Evolutionary conservation across 495 filamentous ascomycete genomes (phyloP).

Genomic region (Aspergillus haitiensis): DNA sequence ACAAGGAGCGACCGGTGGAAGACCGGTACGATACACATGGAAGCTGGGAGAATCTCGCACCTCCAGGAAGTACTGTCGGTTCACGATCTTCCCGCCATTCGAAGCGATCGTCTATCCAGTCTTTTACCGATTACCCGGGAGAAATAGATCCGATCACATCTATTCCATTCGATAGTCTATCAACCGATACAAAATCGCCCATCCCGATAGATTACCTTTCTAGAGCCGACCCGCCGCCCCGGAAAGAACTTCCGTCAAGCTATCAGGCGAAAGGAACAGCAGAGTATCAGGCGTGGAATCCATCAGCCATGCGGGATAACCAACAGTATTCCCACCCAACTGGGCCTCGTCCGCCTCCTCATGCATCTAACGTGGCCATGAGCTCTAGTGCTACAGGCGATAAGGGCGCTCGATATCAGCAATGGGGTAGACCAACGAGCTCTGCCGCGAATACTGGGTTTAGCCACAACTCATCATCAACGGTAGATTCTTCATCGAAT

Average conservation of each 20-base stretch:
- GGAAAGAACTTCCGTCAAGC: slow-evolving; percentile 75
- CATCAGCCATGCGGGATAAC: slow-evolving; percentile 42
- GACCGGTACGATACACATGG: slow-evolving; percentile 55
- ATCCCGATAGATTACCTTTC: slow-evolving; percentile 76
- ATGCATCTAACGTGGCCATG: slow-evolving; percentile 63
- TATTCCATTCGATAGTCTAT: slow-evolving; percentile 82
- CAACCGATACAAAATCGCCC: slow-evolving; percentile 65
- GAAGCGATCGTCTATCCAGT: slow-evolving; percentile 73
- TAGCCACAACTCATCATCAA: slow-evolving; percentile 68
- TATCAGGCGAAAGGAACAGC: slow-evolving; percentile 72
- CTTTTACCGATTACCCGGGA: slow-evolving; percentile 55
- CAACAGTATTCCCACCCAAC: slow-evolving; percentile 59
- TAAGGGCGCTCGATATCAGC: slow-evolving; percentile 65
- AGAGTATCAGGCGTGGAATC: slow-evolving; percentile 75
- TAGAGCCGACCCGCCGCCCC: slow-evolving; percentile 63
- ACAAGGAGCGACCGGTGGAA: slow-evolving; percentile 69
- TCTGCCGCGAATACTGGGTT: slow-evolving; percentile 54
- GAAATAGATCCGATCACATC: slow-evolving; percentile 67
- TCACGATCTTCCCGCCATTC: slow-evolving; percentile 80
- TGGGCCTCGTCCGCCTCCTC: slow-evolving; percentile 69
- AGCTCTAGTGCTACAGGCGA: slow-evolving; percentile 63
- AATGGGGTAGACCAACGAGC: slow-evolving; percentile 64
- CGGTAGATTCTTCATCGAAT: slow-evolving; percentile 67
- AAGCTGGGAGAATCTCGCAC: slow-evolving; percentile 52
- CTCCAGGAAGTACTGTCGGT: slow-evolving; percentile 54